Base-by-base conservation (phyloP, 1,284 basidiomycete genomes). In the Tilletia walkeri region DNA sequence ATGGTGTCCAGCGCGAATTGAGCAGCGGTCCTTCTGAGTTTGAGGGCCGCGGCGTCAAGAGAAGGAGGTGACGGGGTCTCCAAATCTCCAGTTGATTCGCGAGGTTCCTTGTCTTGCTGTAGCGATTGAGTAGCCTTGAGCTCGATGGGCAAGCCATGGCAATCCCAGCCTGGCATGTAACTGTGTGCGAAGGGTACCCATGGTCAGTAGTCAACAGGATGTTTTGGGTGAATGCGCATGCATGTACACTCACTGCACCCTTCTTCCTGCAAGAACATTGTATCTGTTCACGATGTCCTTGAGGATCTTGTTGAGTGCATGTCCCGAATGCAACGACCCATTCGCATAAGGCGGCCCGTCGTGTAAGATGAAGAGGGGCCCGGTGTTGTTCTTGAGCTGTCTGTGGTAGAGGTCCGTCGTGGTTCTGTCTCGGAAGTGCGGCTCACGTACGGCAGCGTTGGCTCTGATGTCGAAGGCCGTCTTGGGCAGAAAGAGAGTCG, bases 311-410 rank as follows among this genome's bases (percentile, higher is more conserved):
- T 99, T 99, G 74, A 99, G 85, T 0, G 95, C 94, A 84, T 99
- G 96, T 2, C 95, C 95, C 87, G 95, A 94, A 81, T 99, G 96
- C 63, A 99, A 85, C 78, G 92, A 88, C 0, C 96, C 96, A 82
- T 99, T 99, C 0, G 96, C 96, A 80, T 99, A 99, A 0, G 95
- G 96, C 30, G 96, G 96, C 0, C 96, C 96, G 83, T 99, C 96
- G 79, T 96, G 95, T 66, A 96, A 86, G 34, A 97, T 90, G 81
- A 94, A 98, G 63, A 89, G 80, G 0, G 89, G 88, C 2, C 90
- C 88, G 34, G 87, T 84, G 36, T 87, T 88, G 78, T 91, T 88
- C 74, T 89, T 85, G 82, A 20, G 94, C 90, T 99, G 96, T 90
- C 91, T 91, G 38, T 86, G 85, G 82, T 99, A 99, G 14, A 99